A percentile compares a stretch with the other conserved stretches of the same genome.
Evolutionary conservation across 768 basidiomycete genomes (phyloP).

Genomic region (Lentinula sp.): DNA sequence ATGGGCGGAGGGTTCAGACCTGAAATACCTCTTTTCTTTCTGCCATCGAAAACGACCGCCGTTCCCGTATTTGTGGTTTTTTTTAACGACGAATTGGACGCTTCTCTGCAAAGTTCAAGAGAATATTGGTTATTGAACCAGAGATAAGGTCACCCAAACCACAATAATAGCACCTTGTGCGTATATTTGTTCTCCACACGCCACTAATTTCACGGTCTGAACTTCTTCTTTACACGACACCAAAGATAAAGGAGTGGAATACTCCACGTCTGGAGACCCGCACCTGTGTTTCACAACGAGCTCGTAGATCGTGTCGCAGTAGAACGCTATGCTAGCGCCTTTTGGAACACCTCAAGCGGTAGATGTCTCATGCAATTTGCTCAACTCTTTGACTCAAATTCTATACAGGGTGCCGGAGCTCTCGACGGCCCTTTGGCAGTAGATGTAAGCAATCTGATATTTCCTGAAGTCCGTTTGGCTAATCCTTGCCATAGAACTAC

Average conservation of each 20-base stretch:
- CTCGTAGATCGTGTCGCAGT: no score
- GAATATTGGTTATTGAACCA: neutral
- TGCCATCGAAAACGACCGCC: neutral
- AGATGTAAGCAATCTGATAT: neutral
- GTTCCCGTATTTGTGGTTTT: neutral
- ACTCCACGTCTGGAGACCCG: constrained; percentile 24
- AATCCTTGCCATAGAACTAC: constrained; percentile 34
- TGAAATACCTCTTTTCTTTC: neutral
- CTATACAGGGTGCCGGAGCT: constrained; percentile 3
- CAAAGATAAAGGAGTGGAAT: constrained; percentile 34
- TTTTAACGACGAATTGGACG: no score
- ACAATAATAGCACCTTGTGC: neutral
- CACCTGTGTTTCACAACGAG: neutral
- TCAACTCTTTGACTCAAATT: neutral
- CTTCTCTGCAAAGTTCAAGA: neutral
- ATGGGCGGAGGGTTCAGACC: neutral
- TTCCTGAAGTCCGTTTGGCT: neutral
- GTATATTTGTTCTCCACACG: constrained; percentile 25
- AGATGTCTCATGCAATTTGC: neutral
- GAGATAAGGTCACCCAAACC: neutral
- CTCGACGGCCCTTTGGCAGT: constrained; percentile 3
- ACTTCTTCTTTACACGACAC: constrained; percentile 26
- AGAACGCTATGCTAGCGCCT: neutral
- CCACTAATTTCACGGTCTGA: constrained; percentile 31
- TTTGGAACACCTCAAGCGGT: constrained; percentile 1